Percentiles rank a stretch among this genome's conserved stretches.
phyloP scores from a whole-genome alignment of 495 filamentous ascomycete species.

The Patellaria atrata region DNA sequence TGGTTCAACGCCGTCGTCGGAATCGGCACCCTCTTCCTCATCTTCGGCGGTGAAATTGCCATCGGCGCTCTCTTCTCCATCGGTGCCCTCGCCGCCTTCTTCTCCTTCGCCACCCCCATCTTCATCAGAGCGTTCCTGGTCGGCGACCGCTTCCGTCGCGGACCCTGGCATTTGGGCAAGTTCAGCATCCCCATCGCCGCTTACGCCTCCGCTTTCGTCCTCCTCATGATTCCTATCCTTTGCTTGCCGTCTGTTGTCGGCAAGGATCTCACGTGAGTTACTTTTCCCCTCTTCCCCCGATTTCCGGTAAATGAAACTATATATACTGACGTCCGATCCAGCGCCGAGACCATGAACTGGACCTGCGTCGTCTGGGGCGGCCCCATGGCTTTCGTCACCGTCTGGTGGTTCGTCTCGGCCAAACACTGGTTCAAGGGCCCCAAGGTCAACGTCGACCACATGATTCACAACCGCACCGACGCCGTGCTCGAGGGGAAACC shows the following conservation, averaged over 20 bases:
- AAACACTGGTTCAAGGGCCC: conserved; percentile 63
- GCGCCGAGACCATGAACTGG: conserved; percentile 49
- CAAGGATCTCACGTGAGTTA: conserved; percentile 37
- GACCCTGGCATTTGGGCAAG: conserved; percentile 61
- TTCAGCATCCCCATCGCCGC: conserved; percentile 48
- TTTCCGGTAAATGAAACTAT: no score
- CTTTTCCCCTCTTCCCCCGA: conserved; percentile 5
- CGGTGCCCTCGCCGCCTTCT: conserved; percentile 58
- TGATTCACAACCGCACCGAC: conserved; percentile 24
- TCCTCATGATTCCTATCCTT: conserved; percentile 61
- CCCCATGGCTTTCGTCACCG: conserved; percentile 35
- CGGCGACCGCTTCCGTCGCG: conserved; percentile 50
- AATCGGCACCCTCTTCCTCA: conserved; percentile 47
- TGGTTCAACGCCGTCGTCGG: conserved; percentile 57
- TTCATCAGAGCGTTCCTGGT: conserved; percentile 63
- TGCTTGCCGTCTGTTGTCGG: conserved; percentile 51
- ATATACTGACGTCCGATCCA: no score
- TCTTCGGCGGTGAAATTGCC: conserved; percentile 51
- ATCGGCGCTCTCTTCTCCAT: conserved; percentile 67
- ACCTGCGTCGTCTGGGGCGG: conserved; percentile 62
- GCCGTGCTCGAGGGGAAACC: conserved; percentile 23
- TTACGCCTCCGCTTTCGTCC: conserved; percentile 45
- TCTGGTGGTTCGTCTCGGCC: conserved; percentile 60
- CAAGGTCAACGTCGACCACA: conserved; percentile 46
- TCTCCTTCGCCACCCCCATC: conserved; percentile 64